Evolutionary conservation across 768 basidiomycete species (phyloP), one percentile per base, ranked within the genome.

Genomic region (Suillus spraguei): DNA sequence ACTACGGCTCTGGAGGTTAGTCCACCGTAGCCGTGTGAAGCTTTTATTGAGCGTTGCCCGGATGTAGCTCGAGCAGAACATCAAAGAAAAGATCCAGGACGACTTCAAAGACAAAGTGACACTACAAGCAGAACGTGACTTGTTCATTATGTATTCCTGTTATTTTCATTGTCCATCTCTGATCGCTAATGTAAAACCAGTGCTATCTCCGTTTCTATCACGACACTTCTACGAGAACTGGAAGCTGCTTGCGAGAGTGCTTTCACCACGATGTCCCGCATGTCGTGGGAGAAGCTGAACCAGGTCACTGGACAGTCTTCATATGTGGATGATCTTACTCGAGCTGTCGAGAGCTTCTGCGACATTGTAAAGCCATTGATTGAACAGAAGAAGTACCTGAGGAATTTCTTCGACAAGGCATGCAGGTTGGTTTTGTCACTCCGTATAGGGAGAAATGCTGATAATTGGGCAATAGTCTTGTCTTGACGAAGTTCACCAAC

Each of bases 351-450:
- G 67, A 85, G 89, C 70, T 87, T 95, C 9, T 82, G 89, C 3
- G 94, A 93, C 55, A 78, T 83, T 14, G 85, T 97, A 60, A 89
- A 90, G 64, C 89, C 90, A 3, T 81, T 91, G 10, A 82, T 99
- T 11, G 95, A 99, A 76, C 92, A 95, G 70, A 97, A 97, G 84
- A 97, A 94, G 72, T 99, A 96, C 75, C 72, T 94, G 49, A 82
- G 94, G 60, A 99, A 96, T 76, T 87, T 96, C 74, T 87, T 95
- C 59, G 97, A 99, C 72, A 98, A 97, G 74, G 90, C 91, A 10
- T 90, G 91, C 62, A 94, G 91, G 96, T 97, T 60, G 64, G 80
- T 71, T 41, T 41, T 28, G 32, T 22, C 42, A 60, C 39, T 13
- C 41, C 22, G 17, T 66, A 1, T 28, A 36, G 22, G 39, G 33